Evolutionary conservation across 495 filamentous ascomycete genomes (phyloP).

Genomic region (Xylaria bambusicola): DNA sequence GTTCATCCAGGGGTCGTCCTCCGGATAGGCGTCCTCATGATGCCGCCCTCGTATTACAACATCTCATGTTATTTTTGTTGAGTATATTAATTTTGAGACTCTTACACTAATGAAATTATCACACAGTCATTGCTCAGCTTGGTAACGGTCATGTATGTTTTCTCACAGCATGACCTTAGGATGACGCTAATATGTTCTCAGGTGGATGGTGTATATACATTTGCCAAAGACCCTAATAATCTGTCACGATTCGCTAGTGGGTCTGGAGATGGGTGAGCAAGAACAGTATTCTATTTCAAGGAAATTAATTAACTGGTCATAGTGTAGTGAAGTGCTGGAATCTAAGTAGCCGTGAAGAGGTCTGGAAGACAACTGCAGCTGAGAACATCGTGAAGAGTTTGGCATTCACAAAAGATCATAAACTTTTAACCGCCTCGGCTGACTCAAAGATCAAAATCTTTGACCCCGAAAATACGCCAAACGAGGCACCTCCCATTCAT

Average conservation of each 20-base stretch:
- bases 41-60: not conserved
- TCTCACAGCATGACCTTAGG: not conserved
- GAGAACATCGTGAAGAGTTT: constrained; percentile 85
- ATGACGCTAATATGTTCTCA: constrained; percentile 7
- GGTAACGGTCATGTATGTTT: constrained; percentile 71
- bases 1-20: not conserved
- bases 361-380: constrained; percentile 74
- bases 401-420: constrained; percentile 80
- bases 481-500: constrained; percentile 64
- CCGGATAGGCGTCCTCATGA: not conserved
- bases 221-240: constrained; percentile 71
- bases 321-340: constrained; percentile 96
- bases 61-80: not conserved
- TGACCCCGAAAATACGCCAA: constrained; percentile 77
- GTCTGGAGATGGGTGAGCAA: constrained; percentile 20
- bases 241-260: constrained; percentile 34
- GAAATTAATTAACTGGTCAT: constrained; percentile 33
- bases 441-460: constrained; percentile 87
- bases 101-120: not conserved
- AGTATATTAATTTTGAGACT: too few relatives aligned
- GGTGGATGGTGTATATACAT: constrained; percentile 81
- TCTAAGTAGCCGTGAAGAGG: constrained; percentile 73
- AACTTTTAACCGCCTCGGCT: constrained; percentile 85
- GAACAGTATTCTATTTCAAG: not conserved
- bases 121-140: constrained; percentile 71